A percentile compares a stretch with the other conserved stretches of the same genome.
These are phyloP conservation scores for Alternaria novae-zelandiae DNA, from an alignment of 2,329 filamentous ascomycete genomes.

Conservation along the genomic window DNA sequence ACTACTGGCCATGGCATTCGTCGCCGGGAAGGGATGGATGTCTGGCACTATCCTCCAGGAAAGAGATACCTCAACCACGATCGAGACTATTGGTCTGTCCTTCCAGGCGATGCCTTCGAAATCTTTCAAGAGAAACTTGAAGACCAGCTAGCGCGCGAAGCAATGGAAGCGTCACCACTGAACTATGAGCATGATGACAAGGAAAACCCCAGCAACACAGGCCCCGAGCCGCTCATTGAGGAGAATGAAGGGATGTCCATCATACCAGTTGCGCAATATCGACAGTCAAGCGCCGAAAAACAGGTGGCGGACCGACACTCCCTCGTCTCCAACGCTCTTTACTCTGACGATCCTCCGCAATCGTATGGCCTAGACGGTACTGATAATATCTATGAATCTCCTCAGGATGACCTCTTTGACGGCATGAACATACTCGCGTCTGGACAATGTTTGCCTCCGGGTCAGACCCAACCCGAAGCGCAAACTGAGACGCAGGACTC, in stretches of 20 bases:
- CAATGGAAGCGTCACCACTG: slow-evolving; percentile 22
- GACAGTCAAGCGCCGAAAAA: slow-evolving; percentile 6
- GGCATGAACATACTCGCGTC: slow-evolving; percentile 14
- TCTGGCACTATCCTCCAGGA: slow-evolving; percentile 4
- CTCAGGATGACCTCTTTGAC: neutral
- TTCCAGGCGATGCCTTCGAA: slow-evolving; percentile 16
- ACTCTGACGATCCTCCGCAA: neutral
- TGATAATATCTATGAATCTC: slow-evolving; percentile 4
- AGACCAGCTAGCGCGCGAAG: slow-evolving; percentile 24
- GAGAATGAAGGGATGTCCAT: slow-evolving; percentile 14
- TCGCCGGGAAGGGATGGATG: slow-evolving; percentile 2
- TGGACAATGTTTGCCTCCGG: slow-evolving; percentile 7
- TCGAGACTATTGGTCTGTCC: slow-evolving; percentile 12
- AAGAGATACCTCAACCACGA: slow-evolving; percentile 10
- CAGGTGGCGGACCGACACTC: neutral
- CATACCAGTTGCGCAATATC: slow-evolving; percentile 23
- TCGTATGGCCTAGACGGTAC: slow-evolving; percentile 25
- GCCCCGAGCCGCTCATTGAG: slow-evolving; percentile 2
- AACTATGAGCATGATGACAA: slow-evolving; percentile 31
- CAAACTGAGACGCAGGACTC: neutral
- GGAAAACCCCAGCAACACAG: slow-evolving; percentile 19
- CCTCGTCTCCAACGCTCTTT: slow-evolving; percentile 14
- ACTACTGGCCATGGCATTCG: neutral
- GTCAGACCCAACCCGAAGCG: neutral
- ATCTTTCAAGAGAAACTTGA: slow-evolving; percentile 26